Conservation (phyloP, 116 monocot species). For the Trichopus zeylanicus region DNA sequence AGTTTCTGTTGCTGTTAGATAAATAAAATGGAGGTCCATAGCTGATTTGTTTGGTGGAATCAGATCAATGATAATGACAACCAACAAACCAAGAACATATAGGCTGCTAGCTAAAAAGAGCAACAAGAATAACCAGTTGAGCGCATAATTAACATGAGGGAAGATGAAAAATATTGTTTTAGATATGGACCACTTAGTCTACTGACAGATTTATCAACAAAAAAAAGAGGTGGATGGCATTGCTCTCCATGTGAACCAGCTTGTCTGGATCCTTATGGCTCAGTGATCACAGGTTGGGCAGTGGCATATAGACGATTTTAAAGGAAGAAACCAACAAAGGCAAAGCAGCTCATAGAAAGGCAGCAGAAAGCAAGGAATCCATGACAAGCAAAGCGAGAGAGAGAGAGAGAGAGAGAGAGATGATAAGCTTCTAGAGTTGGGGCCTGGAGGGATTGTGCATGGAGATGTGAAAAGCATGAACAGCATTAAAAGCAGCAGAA, state of each 20-base stretch:
- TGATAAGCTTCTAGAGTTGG: slow-evolving; percentile 3
- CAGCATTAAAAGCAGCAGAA: not conserved
- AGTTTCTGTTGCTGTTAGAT: too few species aligned
- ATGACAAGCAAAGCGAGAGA: too few species aligned
- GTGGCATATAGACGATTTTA: not conserved
- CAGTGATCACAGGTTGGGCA: not conserved
- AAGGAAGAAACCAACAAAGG: too few species aligned
- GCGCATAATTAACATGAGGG: not conserved
- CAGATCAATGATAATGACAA: too few species aligned
- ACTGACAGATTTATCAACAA: not conserved
- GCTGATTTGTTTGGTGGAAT: too few species aligned
- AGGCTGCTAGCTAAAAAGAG: too few species aligned
- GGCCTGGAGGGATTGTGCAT: not conserved
- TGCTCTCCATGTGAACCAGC: slow-evolving; percentile 6
- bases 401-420: not conserved
- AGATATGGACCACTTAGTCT: slow-evolving; percentile 9
- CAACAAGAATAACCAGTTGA: too few species aligned
- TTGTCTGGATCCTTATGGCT: slow-evolving; percentile 3
- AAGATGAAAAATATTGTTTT: not conserved
- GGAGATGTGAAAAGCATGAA: slow-evolving; percentile 1
- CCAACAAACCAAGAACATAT: too few species aligned
- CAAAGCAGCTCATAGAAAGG: too few species aligned
- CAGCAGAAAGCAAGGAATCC: too few species aligned
- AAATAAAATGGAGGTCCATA: too few species aligned
- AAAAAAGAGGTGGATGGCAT: not conserved